A percentile compares a stretch with the other conserved stretches of the same genome.
These are phyloP conservation scores for Dactylellina parvicollis DNA, from an alignment of 2,329 filamentous ascomycete genomes.

Conservation along the genomic window DNA sequence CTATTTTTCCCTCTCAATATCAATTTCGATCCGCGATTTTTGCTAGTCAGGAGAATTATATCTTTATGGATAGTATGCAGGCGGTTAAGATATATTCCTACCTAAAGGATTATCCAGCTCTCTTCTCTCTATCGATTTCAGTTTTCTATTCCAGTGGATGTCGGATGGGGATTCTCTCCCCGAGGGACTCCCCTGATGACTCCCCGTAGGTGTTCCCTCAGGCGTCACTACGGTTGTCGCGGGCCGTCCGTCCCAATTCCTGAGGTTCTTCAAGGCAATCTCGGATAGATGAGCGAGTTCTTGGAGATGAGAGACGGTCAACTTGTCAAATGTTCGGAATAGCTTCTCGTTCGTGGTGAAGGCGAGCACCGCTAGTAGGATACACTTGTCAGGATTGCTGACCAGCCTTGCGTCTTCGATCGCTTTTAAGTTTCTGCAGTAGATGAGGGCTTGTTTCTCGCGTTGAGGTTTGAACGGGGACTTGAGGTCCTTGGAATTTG, in stretches of 20 bases:
- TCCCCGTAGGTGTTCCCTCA: background rate
- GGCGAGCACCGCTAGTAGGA: constrained; percentile 4
- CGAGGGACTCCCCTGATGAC: background rate
- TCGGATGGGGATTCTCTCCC: background rate
- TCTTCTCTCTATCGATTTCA: background rate
- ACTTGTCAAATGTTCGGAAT: constrained; percentile 13
- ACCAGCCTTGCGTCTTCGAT: constrained; percentile 6
- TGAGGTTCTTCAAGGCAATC: constrained; percentile 15
- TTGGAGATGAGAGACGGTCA: background rate
- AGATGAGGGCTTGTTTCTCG: background rate
- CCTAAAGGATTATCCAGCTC: background rate
- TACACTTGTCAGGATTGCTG: background rate
- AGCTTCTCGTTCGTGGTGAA: constrained; percentile 26
- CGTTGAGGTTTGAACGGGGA: constrained; percentile 13
- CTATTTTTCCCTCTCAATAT: constrained; percentile 5
- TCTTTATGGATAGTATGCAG: too few relatives aligned
- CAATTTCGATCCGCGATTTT: too few relatives aligned
- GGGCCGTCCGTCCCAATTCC: constrained; percentile 18
- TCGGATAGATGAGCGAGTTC: constrained; percentile 17
- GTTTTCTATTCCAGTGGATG: too few relatives aligned
- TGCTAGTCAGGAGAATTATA: too few relatives aligned
- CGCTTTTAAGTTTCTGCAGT: background rate
- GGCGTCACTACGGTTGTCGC: background rate
- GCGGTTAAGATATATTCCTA: background rate
- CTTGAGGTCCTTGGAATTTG: background rate